Percentiles rank a stretch among this genome's conserved stretches.
phyloP scores from a whole-genome alignment of 2,329 filamentous ascomycete species.

The Alternaria ethzedia region DNA sequence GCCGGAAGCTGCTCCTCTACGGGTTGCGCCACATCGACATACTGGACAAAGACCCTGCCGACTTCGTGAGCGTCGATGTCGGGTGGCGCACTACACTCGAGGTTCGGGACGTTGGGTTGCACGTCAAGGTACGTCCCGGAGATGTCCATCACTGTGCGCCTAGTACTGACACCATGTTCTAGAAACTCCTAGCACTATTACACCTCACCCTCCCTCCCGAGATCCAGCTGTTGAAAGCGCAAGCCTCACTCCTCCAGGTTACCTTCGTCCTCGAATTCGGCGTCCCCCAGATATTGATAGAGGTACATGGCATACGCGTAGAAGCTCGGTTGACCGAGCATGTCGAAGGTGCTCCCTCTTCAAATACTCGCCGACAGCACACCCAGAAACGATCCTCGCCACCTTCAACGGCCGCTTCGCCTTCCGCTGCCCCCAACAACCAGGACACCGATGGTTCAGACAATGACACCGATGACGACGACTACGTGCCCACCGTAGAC shows the following conservation, averaged over 20 bases:
- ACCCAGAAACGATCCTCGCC: conserved; percentile 14
- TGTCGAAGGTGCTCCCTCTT: conserved; percentile 5
- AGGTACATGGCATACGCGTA: conserved; percentile 81
- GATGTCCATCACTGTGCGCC: not conserved
- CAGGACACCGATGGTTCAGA: conserved; percentile 28
- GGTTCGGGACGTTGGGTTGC: conserved; percentile 83
- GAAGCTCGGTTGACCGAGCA: conserved; percentile 50
- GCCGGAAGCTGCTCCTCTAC: conserved; percentile 88
- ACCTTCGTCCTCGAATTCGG: conserved; percentile 89
- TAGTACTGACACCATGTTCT: conserved; percentile 22
- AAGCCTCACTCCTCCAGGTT: conserved; percentile 76
- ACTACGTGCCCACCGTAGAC: conserved; percentile 68
- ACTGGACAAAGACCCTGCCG: conserved; percentile 84
- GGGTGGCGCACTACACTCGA: conserved; percentile 85
- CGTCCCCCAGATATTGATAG: conserved; percentile 79
- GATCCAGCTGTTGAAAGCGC: conserved; percentile 75
- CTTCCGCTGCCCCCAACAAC: conserved; percentile 14
- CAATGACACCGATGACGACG: conserved; percentile 46
- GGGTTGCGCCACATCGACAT: conserved; percentile 82
- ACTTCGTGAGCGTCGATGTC: conserved; percentile 84
- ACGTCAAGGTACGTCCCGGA: conserved; percentile 67
- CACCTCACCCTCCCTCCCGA: conserved; percentile 70
- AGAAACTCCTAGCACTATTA: conserved; percentile 81
- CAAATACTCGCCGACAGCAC: conserved; percentile 6
- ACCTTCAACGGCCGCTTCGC: conserved; percentile 11